These are phyloP conservation scores for Fusarium chlamydosporum DNA, from an alignment of 2,329 filamentous ascomycete species.

Conservation along the genomic window DNA sequence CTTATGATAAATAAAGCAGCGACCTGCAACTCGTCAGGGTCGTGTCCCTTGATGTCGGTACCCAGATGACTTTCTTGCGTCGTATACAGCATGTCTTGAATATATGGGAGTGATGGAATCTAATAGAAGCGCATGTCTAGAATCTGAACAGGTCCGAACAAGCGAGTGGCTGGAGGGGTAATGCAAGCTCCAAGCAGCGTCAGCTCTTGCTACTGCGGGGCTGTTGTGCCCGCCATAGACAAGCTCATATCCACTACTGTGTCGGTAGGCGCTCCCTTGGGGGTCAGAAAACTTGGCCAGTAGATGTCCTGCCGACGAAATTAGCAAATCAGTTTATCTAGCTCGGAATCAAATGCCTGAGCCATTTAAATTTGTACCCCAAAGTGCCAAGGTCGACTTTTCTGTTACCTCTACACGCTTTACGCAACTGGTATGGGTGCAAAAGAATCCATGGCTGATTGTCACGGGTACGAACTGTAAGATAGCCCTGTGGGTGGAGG, in stretches of 20 bases:
- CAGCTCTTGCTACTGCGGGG: conserved; percentile 24
- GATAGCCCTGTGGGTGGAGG: no score
- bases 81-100: neutral
- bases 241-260: neutral
- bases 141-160: conserved; percentile 13
- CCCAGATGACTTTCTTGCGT: no score
- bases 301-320: no score
- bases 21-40: conserved; percentile 16
- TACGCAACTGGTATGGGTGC: neutral
- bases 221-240: conserved; percentile 19
- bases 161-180: conserved; percentile 19
- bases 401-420: neutral
- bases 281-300: no score
- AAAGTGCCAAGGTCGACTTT: no score
- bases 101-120: conserved; percentile 23
- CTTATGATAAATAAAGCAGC: conserved; percentile 3
- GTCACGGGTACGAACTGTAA: neutral
- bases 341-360: no score
- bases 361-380: no score
- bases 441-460: neutral
- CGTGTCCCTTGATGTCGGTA: neutral
- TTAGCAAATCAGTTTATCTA: no score
- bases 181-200: conserved; percentile 7
- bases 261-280: no score
- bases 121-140: conserved; percentile 23